Base-by-base conservation (phyloP, 352 stramenopile genomes). In the Pilasporangium apinafurcum region DNA sequence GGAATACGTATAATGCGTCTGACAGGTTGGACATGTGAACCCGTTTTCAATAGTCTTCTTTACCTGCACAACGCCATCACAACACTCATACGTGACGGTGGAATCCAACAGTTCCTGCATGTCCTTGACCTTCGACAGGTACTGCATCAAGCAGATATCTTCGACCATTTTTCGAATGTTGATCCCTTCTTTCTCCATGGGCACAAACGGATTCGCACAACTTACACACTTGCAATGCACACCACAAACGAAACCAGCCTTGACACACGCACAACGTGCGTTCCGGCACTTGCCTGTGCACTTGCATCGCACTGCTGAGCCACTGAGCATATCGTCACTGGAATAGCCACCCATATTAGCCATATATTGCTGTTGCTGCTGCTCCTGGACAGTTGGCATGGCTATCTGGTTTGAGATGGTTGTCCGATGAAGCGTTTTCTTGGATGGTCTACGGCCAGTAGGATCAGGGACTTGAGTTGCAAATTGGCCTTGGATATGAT, bases 251-350 rank as follows among this genome's bases (percentile, higher is more conserved):
- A 82, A 58, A 3, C 79, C 79, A 12, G 71, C 73, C 37, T 92
- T 92, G 26, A 92, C 79, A 39, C 79, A 92, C 10, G 76, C 76
- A 29, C 79, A 92, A 5, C 79, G 76, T 27, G 79, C 76, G 52
- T 92, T 92, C 16, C 79, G 72, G 38, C 79, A 92, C 57, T 87
- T 92, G 30, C 79, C 79, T 4, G 76, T 92, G 47, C 79, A 92
- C 57, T 87, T 87, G 53, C 79, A 92, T 13, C 79, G 76, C 13
- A 75, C 57, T 17, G 44, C 28, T 14, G 33, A 46, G 12, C 30
- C 30, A 21, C 44, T 49, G 22, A 61, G 44, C 25, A 32, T 36
- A 20, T 76, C 64, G n/a, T 73, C 59, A n/a, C 65, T 67, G n/a
- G 37, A 34, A 34, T 34, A 51, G 44, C 36, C 44, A 46, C 5